Base-by-base conservation (phyloP, 2,329 filamentous ascomycete genomes). In the Bipolaris sorokiniana region DNA sequence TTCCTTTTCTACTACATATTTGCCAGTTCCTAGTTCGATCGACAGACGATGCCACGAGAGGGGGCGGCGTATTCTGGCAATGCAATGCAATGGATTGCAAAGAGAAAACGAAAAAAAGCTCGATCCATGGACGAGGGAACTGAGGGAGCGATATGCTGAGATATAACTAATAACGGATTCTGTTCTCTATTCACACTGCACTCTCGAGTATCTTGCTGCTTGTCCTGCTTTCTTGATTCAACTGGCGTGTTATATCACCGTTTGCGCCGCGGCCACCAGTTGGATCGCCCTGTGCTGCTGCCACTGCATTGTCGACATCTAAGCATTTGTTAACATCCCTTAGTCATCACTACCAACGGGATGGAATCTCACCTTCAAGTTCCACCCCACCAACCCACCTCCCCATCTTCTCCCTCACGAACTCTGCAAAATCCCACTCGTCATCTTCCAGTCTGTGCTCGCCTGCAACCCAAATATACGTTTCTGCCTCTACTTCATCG, bases 381-480 rank as follows among this genome's bases (percentile, higher is more conserved):
- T 31, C 75, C 26, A 62, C 65, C 11, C 80, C 40, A 3, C 74
- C 82, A 57, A 83, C 79, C 87, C 87, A 89, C 64, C 79, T 78
- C 47, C 75, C 70, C 82, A 90, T 80, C 80, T 92, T 96, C 60
- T 95, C 88, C 67, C 82, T 81, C 59, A 89, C 86, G 73, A 97
- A 98, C 61, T 90, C 86, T 46, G 88, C 87, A 78, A 92, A 95
- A 74, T 96, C 91, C 94, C 94, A 98, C 75, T 97, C 92, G 20
- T 80, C 77, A 31, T 84, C 80, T 75, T 96, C 91, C 16, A 98
- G 78, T 0, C 77, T 55, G 9, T 78, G 59, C 44, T 68, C 59
- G 42, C 76, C 66, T 15, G 81, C 75, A 61, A 81, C 74, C 72
- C 83, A 85, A 6, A 91, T 83, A 48, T 82, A 83, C 23, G 65